A percentile compares a stretch with the other conserved stretches of the same genome.
Conservation (phyloP, 164 flowering plant genomes). For the Aristolochia fimbriata region DNA sequence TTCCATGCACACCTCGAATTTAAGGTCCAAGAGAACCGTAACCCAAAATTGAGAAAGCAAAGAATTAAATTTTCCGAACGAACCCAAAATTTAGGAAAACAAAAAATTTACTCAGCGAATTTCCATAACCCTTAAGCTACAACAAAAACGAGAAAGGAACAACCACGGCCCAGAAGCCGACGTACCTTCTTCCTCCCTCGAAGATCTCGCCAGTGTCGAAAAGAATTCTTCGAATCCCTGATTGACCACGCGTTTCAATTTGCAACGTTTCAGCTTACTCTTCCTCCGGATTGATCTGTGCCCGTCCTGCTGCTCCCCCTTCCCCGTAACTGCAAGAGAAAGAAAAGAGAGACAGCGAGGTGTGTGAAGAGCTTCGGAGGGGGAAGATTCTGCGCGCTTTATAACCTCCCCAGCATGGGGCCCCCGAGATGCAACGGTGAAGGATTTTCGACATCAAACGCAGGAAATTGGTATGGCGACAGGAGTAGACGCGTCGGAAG, state of each 20-base stretch:
- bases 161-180: background rate
- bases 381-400: background rate
- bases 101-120: background rate
- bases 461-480: too few species aligned
- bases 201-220: too few species aligned
- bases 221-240: too few species aligned
- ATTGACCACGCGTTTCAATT: too few species aligned
- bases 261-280: too few species aligned
- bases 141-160: too few species aligned
- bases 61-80: background rate
- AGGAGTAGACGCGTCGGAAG: too few species aligned
- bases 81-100: background rate
- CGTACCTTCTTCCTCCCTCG: background rate
- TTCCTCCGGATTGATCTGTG: too few species aligned
- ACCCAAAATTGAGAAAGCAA: background rate
- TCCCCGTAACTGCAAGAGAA: background rate
- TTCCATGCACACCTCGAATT: too few species aligned
- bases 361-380: background rate
- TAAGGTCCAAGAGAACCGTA: background rate
- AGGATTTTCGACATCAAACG: too few species aligned
- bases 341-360: conserved; percentile 1
- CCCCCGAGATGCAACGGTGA: too few species aligned
- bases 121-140: too few species aligned
- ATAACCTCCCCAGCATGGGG: background rate
- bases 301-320: background rate